Conservation (phyloP, 164 flowering plant genomes). For the Paratinospora sagittata region DNA sequence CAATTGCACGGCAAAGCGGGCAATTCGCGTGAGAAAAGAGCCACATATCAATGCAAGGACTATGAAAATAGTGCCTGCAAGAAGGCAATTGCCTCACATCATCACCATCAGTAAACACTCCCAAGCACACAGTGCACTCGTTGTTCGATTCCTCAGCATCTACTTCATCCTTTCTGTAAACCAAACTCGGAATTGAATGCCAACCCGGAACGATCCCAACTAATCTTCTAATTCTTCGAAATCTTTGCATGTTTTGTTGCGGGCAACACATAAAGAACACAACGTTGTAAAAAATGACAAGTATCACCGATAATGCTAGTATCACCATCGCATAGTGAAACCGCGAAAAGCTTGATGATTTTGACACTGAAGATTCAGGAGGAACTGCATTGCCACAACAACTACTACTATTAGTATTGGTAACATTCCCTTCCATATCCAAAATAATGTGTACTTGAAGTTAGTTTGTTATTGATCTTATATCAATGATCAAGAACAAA, state of each 20-base stretch:
- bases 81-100: constrained; percentile 34
- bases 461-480: not conserved
- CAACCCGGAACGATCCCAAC: not conserved
- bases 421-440: not conserved
- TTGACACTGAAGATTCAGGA: not conserved
- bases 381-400: not conserved
- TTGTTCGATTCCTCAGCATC: not conserved
- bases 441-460: not conserved
- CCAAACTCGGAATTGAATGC: not conserved
- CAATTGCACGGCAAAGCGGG: constrained; percentile 33
- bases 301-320: not conserved
- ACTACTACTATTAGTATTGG: not conserved
- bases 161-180: not conserved
- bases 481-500: no score
- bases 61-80: constrained; percentile 43
- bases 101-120: constrained; percentile 39
- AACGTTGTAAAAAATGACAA: not conserved
- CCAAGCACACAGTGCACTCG: constrained; percentile 41
- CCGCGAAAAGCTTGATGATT: not conserved
- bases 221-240: not conserved
- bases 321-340: not conserved
- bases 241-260: not conserved
- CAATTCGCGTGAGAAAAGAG: constrained; percentile 31
- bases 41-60: constrained; percentile 41
- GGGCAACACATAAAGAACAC: not conserved